A percentile compares a stretch with the other conserved stretches of the same genome.
phyloP scores from a whole-genome alignment of 2,329 filamentous ascomycete species.

The Aureobasidium sp. region DNA sequence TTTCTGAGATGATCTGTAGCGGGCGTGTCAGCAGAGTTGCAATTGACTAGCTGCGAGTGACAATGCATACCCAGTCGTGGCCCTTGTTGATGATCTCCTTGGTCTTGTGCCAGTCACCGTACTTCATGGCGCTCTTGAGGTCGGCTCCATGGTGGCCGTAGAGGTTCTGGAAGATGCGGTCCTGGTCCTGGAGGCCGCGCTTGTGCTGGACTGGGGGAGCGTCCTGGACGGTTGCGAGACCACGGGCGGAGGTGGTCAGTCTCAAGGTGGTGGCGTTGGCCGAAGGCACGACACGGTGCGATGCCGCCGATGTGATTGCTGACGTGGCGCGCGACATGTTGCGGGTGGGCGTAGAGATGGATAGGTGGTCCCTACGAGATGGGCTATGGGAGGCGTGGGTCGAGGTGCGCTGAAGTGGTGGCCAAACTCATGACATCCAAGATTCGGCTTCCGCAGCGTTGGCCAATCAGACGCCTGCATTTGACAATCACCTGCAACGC shows the following conservation, averaged over 20 bases:
- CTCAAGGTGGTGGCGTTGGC: slow-evolving; percentile 36
- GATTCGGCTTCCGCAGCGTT: not conserved
- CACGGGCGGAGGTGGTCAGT: slow-evolving; percentile 41
- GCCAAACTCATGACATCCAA: not conserved
- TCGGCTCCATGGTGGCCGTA: slow-evolving; percentile 90
- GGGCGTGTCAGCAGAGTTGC: slow-evolving; percentile 11
- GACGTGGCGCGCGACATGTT: slow-evolving; percentile 14
- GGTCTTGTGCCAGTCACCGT: slow-evolving; percentile 98
- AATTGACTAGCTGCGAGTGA: not conserved
- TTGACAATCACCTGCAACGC: not conserved
- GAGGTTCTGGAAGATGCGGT: slow-evolving; percentile 98
- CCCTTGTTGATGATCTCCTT: slow-evolving; percentile 98
- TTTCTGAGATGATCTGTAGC: slow-evolving; percentile 78
- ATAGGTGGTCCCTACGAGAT: not conserved
- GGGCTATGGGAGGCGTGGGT: slow-evolving; percentile 2
- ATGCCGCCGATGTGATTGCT: slow-evolving; percentile 32
- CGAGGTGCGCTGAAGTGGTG: not conserved
- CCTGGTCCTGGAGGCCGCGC: slow-evolving; percentile 88
- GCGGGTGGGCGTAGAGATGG: not conserved
- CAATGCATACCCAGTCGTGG: slow-evolving; percentile 69
- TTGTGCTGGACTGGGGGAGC: slow-evolving; percentile 57
- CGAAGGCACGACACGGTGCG: slow-evolving; percentile 35
- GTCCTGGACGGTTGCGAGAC: slow-evolving; percentile 56
- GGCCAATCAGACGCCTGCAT: not conserved
- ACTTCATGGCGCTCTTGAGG: slow-evolving; percentile 90